Conservation (phyloP, 2,329 filamentous ascomycete genomes). For the Fusarium sacchari region DNA sequence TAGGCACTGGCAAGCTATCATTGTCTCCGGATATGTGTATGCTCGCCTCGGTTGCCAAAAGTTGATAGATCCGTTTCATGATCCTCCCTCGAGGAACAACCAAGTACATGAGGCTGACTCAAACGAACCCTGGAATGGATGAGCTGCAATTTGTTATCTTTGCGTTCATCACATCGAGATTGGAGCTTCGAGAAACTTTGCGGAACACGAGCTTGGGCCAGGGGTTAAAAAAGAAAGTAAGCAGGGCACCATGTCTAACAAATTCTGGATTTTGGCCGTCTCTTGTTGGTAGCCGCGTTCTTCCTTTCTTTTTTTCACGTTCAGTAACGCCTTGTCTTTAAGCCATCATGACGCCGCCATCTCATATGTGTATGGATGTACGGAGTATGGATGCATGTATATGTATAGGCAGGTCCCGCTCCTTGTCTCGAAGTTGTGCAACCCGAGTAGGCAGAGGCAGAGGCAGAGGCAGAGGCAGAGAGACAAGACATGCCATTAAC, state of each 20-base stretch:
- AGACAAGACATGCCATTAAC: conserved; percentile 19
- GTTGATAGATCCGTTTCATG: conserved; percentile 24
- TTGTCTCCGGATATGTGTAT: neutral
- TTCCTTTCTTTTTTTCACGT: conserved; percentile 2
- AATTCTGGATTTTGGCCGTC: neutral
- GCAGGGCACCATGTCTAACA: neutral
- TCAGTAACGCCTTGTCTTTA: conserved; percentile 25
- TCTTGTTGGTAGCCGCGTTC: neutral
- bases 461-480: too few species aligned
- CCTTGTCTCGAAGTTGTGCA: conserved; percentile 20
- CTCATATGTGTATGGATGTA: neutral
- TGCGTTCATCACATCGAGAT: conserved; percentile 5
- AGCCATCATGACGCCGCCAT: conserved; percentile 14
- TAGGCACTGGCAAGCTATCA: neutral
- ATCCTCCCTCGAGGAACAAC: neutral
- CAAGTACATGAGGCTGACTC: conserved; percentile 33
- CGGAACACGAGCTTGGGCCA: conserved; percentile 1
- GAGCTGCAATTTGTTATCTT: conserved; percentile 1
- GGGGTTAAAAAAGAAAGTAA: neutral
- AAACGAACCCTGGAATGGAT: conserved; percentile 12
- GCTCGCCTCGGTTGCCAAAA: neutral
- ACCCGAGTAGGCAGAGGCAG: conserved; percentile 2
- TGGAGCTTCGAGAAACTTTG: conserved; percentile 28
- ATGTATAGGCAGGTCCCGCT: conserved; percentile 18
- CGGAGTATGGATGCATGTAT: neutral